Percentiles rank a stretch among this genome's conserved stretches.
phyloP scores from a whole-genome alignment of 768 basidiomycete species.

The Pisolithus tinctorius region DNA sequence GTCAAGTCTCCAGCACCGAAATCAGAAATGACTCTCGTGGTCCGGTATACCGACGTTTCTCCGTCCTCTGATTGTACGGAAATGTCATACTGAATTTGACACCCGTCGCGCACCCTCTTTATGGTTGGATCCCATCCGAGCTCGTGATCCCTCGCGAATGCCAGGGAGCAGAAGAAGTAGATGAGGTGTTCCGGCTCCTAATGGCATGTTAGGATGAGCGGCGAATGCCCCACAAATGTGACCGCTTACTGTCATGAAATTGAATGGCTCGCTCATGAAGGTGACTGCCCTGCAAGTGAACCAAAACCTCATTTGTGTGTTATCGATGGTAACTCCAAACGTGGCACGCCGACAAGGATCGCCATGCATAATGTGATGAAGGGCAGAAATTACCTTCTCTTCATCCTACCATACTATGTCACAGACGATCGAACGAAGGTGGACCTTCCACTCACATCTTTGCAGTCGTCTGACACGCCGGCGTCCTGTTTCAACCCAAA shows the following conservation, averaged over 20 bases:
- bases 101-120: background rate
- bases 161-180: background rate
- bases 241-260: conserved; percentile 8
- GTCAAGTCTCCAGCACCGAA: background rate
- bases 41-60: background rate
- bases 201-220: background rate
- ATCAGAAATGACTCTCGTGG: background rate
- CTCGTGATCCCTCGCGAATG: background rate
- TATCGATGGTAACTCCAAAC: conserved; percentile 21
- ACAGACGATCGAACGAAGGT: background rate
- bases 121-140: conserved; percentile 2
- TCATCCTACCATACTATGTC: background rate
- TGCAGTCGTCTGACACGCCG: background rate
- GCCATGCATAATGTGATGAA: conserved; percentile 17
- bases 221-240: background rate
- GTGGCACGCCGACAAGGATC: conserved; percentile 21
- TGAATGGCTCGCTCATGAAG: conserved; percentile 9
- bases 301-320: conserved; percentile 21
- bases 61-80: background rate
- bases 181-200: background rate
- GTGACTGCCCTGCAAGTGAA: conserved; percentile 16
- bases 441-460: background rate
- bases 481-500: conserved; percentile 3
- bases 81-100: background rate
- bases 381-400: conserved; percentile 13